phyloP scores from a whole-genome alignment of 768 basidiomycete species.

The Tricholoma flavovirens region DNA sequence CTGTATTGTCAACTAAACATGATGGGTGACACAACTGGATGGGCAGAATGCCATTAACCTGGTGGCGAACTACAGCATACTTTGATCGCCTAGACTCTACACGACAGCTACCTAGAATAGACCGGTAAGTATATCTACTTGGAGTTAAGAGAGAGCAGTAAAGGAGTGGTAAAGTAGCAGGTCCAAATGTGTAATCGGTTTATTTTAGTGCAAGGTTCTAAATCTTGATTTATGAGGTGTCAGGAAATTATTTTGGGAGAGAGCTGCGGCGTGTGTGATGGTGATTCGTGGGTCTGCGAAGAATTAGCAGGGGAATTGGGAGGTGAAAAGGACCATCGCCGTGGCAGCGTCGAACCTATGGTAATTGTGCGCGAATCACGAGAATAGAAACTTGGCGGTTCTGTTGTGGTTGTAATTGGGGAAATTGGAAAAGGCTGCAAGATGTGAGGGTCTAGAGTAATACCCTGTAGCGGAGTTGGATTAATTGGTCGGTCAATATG shows the following conservation, averaged over 20 bases:
- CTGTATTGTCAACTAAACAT: no score
- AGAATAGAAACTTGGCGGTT: constrained; percentile 27
- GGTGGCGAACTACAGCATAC: no score
- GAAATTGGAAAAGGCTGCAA: constrained; percentile 43
- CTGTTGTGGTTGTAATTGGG: constrained; percentile 29
- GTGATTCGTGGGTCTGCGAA: constrained; percentile 10
- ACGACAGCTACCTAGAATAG: neutral
- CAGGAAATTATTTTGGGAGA: neutral
- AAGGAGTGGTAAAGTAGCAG: neutral
- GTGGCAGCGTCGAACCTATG: constrained; percentile 32
- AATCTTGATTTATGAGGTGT: neutral
- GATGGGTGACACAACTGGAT: no score
- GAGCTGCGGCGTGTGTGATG: constrained; percentile 9
- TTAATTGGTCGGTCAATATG: constrained; percentile 36
- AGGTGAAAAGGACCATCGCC: constrained; percentile 32
- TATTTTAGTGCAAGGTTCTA: neutral
- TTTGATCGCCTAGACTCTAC: no score
- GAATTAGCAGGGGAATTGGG: constrained; percentile 14
- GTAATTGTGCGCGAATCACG: constrained; percentile 33
- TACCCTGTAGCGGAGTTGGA: constrained; percentile 46
- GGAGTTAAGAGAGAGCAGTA: neutral
- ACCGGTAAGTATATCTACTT: no score
- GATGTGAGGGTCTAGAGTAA: constrained; percentile 33
- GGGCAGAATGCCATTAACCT: no score
- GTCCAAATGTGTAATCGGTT: neutral